Evolutionary conservation across 441 rosid species (phyloP).

Genomic region (Cnidoscolus chayamansa): DNA sequence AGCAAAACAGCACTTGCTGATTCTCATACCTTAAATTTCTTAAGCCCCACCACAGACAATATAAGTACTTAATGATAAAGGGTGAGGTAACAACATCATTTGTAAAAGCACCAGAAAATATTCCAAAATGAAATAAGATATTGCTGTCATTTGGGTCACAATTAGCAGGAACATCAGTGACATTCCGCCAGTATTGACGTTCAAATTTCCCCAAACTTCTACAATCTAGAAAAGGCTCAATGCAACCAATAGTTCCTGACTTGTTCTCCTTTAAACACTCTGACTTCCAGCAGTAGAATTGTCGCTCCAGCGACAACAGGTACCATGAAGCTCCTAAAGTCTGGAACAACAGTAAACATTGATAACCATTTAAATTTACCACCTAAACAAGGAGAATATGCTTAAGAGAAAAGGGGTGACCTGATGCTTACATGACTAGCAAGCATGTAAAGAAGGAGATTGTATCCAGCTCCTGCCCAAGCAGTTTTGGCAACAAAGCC

Average conservation of each 20-base stretch:
- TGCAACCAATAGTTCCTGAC: slow-evolving; percentile 23
- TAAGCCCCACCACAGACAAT: slow-evolving; percentile 97
- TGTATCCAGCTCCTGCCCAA: slow-evolving; percentile 95
- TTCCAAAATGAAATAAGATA: slow-evolving; percentile 53
- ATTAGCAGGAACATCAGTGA: slow-evolving; percentile 39
- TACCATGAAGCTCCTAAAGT: slow-evolving; percentile 87
- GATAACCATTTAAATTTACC: neutral
- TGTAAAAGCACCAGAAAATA: slow-evolving; percentile 69
- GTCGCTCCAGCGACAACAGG: slow-evolving; percentile 60
- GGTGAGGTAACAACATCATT: slow-evolving; percentile 54
- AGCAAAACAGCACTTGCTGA: neutral
- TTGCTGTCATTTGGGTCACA: slow-evolving; percentile 53
- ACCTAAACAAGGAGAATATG: neutral
- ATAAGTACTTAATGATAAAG: slow-evolving; percentile 66
- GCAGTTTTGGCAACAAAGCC: slow-evolving; percentile 85
- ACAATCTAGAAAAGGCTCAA: slow-evolving; percentile 52
- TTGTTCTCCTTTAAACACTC: slow-evolving; percentile 54
- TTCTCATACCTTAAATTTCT: slow-evolving; percentile 52
- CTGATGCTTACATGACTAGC: slow-evolving; percentile 70
- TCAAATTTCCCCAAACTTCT: slow-evolving; percentile 34
- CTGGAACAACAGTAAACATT: slow-evolving; percentile 30
- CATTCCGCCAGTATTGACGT: slow-evolving; percentile 59
- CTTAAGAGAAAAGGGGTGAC: neutral
- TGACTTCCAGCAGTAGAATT: slow-evolving; percentile 59
- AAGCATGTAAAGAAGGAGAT: slow-evolving; percentile 68